phyloP scores from a whole-genome alignment of 768 basidiomycete species.

The Pleurotus pulmonarius region DNA sequence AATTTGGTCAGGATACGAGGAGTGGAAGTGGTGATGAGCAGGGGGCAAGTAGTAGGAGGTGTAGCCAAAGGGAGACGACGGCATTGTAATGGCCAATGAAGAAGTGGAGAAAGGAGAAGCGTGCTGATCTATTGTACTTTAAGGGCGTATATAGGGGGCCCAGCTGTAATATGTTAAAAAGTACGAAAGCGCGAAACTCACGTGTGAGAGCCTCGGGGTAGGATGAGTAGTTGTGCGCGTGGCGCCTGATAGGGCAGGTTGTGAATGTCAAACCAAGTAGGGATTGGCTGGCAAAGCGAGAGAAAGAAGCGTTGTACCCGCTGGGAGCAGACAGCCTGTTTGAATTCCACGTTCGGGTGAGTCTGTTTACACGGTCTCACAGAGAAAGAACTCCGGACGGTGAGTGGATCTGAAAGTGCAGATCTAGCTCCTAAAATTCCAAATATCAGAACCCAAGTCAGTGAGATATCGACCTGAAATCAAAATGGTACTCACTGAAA shows the following conservation, averaged over 20 bases:
- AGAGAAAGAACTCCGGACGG: neutral
- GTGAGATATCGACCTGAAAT: neutral
- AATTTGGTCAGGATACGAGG: conserved; percentile 22
- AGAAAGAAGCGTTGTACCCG: conserved; percentile 4
- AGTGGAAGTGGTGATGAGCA: conserved; percentile 19
- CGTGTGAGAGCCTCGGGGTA: conserved; percentile 5
- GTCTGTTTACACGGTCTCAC: conserved; percentile 6
- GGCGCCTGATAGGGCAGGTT: conserved; percentile 17
- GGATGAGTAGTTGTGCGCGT: conserved; percentile 15
- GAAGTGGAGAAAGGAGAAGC: conserved; percentile 5
- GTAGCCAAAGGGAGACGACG: conserved; percentile 30
- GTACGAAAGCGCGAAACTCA: conserved; percentile 7
- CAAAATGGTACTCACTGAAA: neutral
- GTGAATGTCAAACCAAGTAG: conserved; percentile 19
- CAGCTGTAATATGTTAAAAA: conserved; percentile 2
- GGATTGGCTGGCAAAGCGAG: conserved; percentile 12
- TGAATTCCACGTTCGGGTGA: conserved; percentile 9
- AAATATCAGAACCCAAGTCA: neutral
- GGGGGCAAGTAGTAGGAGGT: conserved; percentile 28
- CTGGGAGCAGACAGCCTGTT: neutral
- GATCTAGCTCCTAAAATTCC: conserved; percentile 4
- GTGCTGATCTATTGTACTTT: conserved; percentile 3
- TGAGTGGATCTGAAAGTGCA: neutral
- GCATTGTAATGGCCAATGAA: conserved; percentile 18
- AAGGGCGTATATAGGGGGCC: conserved; percentile 1